Evolutionary conservation across 2,329 filamentous ascomycete genomes (phyloP), one percentile per base, ranked within the genome.

Genomic region (Ophiocordyceps robertsii): DNA sequence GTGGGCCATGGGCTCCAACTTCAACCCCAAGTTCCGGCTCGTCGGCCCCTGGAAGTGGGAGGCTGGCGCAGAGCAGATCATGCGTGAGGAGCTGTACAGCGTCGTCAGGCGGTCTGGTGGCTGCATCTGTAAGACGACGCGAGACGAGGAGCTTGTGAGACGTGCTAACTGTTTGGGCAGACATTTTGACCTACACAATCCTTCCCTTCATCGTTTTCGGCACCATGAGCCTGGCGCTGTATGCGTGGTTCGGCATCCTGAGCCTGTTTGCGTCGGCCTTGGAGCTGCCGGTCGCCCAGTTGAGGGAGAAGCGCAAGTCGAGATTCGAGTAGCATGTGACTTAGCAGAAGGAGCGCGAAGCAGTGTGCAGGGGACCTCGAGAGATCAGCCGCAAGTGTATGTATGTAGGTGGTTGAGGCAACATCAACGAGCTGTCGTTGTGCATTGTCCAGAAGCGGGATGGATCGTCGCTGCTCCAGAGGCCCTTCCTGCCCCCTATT

Each of bases 1-100:
- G 0, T 72, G 69, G 68, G 67, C 68, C 2, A 63, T 71, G 53
- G 62, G 67, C 0, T 60, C 67, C 29, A 69, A 70, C 51, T 67
- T 72, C 49, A 71, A 69, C 43, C 54, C 64, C 29, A 72, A 72
- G 46, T 72, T 72, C 43, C 58, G 67, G 6, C 49, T 72, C 3
- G 52, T 64, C 0, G 67, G 67, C 0, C 67, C 67, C 0, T 70
- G 66, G 66, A 58, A 57, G 38, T 59, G 57, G 51, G 56, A 65
- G 19, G 45, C 52, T 1, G 51, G 51, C 1, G 66, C 64, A 0
- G 51, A 54, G 9, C 43, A 47, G 1, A 58, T 69, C 24, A 67
- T 70, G 64, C 49, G 53, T 11, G 56, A 54, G 0, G 67, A 70
- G 48, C 49, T 70, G n/a, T 69, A 52, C 41, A 47, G 53, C 13